These are phyloP conservation scores for Lichtheimia hyalospora DNA, from an alignment of 371 early-diverging fungal species.

Conservation along the genomic window DNA sequence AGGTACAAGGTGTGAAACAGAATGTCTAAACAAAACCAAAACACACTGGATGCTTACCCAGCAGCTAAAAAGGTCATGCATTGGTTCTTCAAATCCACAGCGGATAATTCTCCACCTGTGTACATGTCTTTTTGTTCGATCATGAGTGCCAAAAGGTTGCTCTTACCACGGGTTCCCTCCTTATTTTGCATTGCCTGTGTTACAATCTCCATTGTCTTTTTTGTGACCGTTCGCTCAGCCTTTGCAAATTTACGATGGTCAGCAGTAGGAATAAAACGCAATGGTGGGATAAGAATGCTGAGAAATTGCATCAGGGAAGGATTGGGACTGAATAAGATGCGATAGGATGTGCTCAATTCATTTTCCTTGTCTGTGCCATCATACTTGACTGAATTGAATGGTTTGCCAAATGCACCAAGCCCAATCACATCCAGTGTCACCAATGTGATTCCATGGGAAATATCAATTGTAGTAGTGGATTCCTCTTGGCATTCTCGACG, in stretches of 20 bases:
- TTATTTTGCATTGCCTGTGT: not conserved
- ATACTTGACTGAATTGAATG: slow-evolving; percentile 17
- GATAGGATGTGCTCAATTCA: slow-evolving; percentile 50
- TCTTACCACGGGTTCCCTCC: not conserved
- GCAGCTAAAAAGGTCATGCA: slow-evolving; percentile 33
- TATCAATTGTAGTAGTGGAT: slow-evolving; percentile 15
- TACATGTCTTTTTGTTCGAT: slow-evolving; percentile 32
- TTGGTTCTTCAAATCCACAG: slow-evolving; percentile 23
- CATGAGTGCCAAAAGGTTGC: slow-evolving; percentile 34
- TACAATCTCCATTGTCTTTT: not conserved
- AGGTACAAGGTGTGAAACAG: not conserved
- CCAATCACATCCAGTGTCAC: slow-evolving; percentile 53
- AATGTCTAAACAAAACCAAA: not conserved
- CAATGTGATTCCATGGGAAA: slow-evolving; percentile 36
- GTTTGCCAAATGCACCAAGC: slow-evolving; percentile 45
- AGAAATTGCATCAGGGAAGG: slow-evolving; percentile 27
- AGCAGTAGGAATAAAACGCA: slow-evolving; percentile 34
- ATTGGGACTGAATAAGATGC: slow-evolving; percentile 28
- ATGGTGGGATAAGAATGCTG: slow-evolving; percentile 38
- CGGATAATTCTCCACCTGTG: slow-evolving; percentile 30
- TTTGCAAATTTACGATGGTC: slow-evolving; percentile 17
- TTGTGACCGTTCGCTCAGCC: slow-evolving; percentile 15
- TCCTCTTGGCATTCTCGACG: not conserved
- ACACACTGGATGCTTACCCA: slow-evolving; percentile 36
- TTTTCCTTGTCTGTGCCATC: slow-evolving; percentile 19